Conservation (phyloP, 139 green algal genomes). For the Picochlorum sp. region DNA sequence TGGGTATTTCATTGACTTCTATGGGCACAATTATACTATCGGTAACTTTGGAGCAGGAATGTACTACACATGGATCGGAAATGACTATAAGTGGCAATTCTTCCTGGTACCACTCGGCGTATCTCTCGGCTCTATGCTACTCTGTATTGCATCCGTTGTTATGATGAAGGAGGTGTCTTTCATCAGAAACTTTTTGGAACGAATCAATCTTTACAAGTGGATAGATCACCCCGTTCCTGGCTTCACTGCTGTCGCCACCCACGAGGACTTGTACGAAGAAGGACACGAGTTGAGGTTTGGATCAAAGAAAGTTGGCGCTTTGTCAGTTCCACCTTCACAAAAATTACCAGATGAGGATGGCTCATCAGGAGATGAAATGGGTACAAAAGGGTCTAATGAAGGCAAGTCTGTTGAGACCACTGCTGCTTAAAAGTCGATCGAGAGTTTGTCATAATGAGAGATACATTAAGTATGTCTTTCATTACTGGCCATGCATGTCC, state of each 20-base stretch:
- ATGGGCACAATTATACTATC: not conserved
- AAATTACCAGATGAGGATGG: no score
- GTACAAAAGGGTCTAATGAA: no score
- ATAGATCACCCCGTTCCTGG: not conserved
- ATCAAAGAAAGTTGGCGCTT: no score
- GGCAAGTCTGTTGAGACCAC: no score
- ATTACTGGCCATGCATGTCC: no score
- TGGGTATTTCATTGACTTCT: not conserved
- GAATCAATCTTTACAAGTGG: not conserved
- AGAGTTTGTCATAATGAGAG: no score
- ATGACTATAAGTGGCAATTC: slow-evolving; percentile 24
- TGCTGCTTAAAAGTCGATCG: no score
- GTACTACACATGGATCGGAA: slow-evolving; percentile 27
- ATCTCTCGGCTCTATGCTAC: slow-evolving; percentile 14
- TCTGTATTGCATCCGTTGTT: not conserved
- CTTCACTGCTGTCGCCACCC: slow-evolving; percentile 17
- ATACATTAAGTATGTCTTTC: no score
- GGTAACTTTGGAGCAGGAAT: slow-evolving; percentile 1
- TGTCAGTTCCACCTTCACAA: no score
- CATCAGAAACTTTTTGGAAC: not conserved
- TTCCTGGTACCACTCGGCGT: slow-evolving; percentile 19
- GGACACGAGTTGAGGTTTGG: not conserved
- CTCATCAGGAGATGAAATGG: no score
- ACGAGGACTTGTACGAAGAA: slow-evolving; percentile 7
- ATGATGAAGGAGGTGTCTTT: not conserved